These are phyloP conservation scores for Fusarium temperatum DNA, from an alignment of 2,329 filamentous ascomycete genomes.

Conservation along the genomic window DNA sequence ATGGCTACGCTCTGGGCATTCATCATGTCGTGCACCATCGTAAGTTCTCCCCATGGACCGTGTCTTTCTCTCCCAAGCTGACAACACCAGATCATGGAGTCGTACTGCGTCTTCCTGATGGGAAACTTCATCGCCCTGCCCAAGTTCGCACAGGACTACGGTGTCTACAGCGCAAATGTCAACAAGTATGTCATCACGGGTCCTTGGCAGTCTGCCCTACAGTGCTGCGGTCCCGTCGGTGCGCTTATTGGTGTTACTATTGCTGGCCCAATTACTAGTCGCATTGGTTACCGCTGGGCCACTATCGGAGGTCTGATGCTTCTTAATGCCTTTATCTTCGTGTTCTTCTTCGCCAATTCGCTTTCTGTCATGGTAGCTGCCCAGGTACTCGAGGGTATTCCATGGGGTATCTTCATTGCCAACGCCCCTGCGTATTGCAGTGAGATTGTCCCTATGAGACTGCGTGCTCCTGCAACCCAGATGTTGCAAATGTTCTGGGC, in stretches of 20 bases:
- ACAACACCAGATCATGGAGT: slow-evolving; percentile 56
- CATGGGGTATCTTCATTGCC: slow-evolving; percentile 71
- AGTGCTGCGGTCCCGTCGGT: slow-evolving; percentile 47
- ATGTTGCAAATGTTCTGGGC: slow-evolving; percentile 73
- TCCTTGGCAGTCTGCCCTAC: slow-evolving; percentile 52
- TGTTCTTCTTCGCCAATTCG: slow-evolving; percentile 63
- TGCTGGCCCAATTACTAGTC: slow-evolving; percentile 50
- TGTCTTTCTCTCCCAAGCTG: background rate
- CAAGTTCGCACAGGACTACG: slow-evolving; percentile 51
- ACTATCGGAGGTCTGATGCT: slow-evolving; percentile 49
- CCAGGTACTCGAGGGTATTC: slow-evolving; percentile 68
- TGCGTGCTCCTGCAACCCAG: slow-evolving; percentile 65
- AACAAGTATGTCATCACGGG: slow-evolving; percentile 47
- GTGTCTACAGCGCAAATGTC: slow-evolving; percentile 37
- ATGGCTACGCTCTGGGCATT: background rate
- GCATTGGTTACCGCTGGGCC: slow-evolving; percentile 50
- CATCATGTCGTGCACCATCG: background rate
- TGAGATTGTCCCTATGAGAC: slow-evolving; percentile 66
- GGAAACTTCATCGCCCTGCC: slow-evolving; percentile 56
- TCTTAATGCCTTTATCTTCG: slow-evolving; percentile 52
- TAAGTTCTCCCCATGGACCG: background rate
- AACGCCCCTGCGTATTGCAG: slow-evolving; percentile 68
- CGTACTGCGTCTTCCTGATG: slow-evolving; percentile 59
- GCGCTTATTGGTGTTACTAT: slow-evolving; percentile 49
- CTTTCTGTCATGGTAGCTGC: slow-evolving; percentile 55